Evolutionary conservation across 805 yeast genomes (phyloP), one percentile per base, ranked within the genome.

Genomic region (Pichia cephalocereana): DNA sequence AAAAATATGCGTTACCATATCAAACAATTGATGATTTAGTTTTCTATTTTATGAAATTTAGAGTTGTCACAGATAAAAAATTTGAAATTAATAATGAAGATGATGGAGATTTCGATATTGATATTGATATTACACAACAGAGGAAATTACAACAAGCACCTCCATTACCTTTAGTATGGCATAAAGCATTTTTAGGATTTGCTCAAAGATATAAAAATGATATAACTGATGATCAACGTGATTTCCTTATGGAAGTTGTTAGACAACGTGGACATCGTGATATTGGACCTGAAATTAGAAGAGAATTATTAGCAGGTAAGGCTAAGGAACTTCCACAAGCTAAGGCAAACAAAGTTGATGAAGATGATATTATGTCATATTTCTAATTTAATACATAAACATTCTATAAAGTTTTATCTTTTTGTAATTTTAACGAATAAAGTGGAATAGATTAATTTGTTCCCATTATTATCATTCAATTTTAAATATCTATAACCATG

Each of bases 151-250:
- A 53, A 38, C 61, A 63, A 44, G 60, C 71, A n/a, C 80, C 83
- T 27, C 77, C 76, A 44, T 74, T 93, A 62, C 98, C 99, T 8
- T 86, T 93, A 17, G 91, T 91, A 37, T 93, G 99, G 98, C 98
- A 95, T 65, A 95, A 91, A 65, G 91, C 97, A 2, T 85, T 93
- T 62, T 73, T 93, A 49, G 83, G 93, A 2, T 93, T 93, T 70
- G 96, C 97, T 36, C 97, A 90, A 70, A 77, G 96, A 54, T 93
- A 93, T 65, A 93, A 91, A 66, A 91, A 93, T 62, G 99, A 93
- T 72, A 87, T 93, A 50, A 93, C 99, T n/a, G 96, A 88, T 58
- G 99, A 93, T 64, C 99, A 93, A 72, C 78, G 96, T 64, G 99
- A 93, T 59, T 88, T 91, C 67, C 70, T 93, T 52, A 69, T 93